phyloP scores from a whole-genome alignment of 345 rosid genomes.

The Citrus medica region DNA sequence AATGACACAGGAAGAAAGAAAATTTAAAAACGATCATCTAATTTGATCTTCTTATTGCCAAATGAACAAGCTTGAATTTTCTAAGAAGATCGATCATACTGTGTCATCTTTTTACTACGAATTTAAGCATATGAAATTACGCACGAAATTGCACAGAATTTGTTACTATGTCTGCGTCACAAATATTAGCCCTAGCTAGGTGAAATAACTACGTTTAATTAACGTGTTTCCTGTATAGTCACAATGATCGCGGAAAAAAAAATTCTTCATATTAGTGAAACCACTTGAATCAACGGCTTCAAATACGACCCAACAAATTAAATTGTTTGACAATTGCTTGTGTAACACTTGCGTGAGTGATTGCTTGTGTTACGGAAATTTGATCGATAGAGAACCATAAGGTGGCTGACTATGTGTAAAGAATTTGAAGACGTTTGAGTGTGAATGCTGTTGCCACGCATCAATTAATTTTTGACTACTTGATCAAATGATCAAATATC shows the following conservation, averaged over 20 bases:
- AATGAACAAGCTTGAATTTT: background rate
- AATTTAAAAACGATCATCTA: background rate
- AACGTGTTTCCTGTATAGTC: too few relatives aligned
- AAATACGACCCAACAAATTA: too few relatives aligned
- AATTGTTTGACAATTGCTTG: too few relatives aligned
- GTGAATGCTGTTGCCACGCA: background rate
- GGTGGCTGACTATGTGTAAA: background rate
- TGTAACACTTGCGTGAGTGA: too few relatives aligned
- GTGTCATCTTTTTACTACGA: background rate
- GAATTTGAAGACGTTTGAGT: too few relatives aligned
- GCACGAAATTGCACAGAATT: background rate
- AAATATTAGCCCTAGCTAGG: too few relatives aligned
- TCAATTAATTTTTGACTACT: background rate
- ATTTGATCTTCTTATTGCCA: background rate
- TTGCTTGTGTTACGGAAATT: too few relatives aligned
- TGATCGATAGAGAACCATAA: background rate
- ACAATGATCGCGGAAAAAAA: too few relatives aligned
- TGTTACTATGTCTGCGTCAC: background rate
- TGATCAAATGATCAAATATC: background rate
- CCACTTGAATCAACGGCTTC: too few relatives aligned
- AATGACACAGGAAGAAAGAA: background rate
- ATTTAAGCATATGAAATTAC: background rate
- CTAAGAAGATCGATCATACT: background rate
- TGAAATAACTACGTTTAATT: too few relatives aligned
- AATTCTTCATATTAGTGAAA: too few relatives aligned